phyloP scores from a whole-genome alignment of 2,329 filamentous ascomycete species.

The Phyllosticta citrichinensis region DNA sequence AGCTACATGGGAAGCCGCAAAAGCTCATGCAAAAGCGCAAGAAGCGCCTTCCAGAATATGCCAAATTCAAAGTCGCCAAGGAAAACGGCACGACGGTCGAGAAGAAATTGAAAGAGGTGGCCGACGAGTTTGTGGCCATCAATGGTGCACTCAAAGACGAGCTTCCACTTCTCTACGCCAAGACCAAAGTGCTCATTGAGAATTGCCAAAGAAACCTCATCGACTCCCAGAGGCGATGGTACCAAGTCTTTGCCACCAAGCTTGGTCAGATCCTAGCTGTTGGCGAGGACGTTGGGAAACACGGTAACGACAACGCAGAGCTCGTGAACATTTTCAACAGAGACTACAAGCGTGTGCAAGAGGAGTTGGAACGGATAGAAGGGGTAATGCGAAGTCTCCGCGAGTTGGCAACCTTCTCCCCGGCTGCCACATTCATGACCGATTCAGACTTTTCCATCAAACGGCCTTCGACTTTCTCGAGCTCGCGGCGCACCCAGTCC shows the following conservation, averaged over 20 bases:
- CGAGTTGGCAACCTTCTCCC: conserved; percentile 54
- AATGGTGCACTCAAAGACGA: conserved; percentile 93
- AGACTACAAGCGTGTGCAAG: conserved; percentile 69
- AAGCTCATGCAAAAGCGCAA: conserved; percentile 89
- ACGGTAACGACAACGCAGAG: conserved; percentile 55
- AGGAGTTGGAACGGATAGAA: conserved; percentile 54
- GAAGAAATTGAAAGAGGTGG: conserved; percentile 71
- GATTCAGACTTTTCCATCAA: conserved; percentile 28
- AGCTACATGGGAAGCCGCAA: conserved; percentile 72
- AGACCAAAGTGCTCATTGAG: conserved; percentile 77
- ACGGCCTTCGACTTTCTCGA: conserved; percentile 28
- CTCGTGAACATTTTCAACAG: conserved; percentile 68
- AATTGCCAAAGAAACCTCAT: conserved; percentile 76
- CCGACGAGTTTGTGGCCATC: conserved; percentile 80
- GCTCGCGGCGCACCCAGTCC: conserved; percentile 33
- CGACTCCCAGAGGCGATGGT: conserved; percentile 76
- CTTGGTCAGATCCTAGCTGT: conserved; percentile 44
- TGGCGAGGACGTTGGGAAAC: conserved; percentile 32
- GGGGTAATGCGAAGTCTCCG: conserved; percentile 70
- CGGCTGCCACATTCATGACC: conserved; percentile 33
- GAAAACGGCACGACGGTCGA: conserved; percentile 78
- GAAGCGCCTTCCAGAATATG: conserved; percentile 84
- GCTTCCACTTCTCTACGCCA: conserved; percentile 68
- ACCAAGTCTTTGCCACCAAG: conserved; percentile 57
- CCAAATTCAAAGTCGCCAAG: conserved; percentile 66